Evolutionary conservation across 192 early-diverging fungal species (phyloP), one percentile per base, ranked within the genome.

Genomic region (Entomortierella parvispora): DNA sequence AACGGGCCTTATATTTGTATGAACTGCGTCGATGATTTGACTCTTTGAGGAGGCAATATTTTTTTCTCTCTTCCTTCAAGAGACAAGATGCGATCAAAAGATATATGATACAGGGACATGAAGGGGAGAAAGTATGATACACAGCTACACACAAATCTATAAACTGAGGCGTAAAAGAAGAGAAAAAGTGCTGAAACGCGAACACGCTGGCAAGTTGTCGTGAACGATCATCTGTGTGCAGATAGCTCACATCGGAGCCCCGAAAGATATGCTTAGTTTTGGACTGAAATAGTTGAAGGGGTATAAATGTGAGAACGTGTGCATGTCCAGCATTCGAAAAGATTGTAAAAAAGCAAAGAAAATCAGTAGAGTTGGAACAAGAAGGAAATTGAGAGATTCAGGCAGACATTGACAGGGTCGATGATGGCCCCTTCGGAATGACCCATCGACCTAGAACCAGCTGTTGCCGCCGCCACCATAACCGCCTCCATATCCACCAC

Each of bases 381-480:
- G 23, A 12, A 26, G 60, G 37, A 10, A 28, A 26, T 25, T 12
- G 4, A 14, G 28, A 32, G 17, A 17, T 47, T 29, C 46, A 7
- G 26, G 17, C 22, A 23, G n/a, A n/a, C n/a, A n/a, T n/a, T n/a
- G n/a, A n/a, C n/a, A n/a, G n/a, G n/a, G n/a, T n/a, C n/a, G n/a
- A n/a, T n/a, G n/a, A n/a, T n/a, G n/a, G n/a, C n/a, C n/a, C n/a
- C n/a, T n/a, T n/a, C n/a, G n/a, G n/a, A n/a, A n/a, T n/a, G n/a
- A n/a, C n/a, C n/a, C n/a, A 29, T 18, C 49, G 28, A 28, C 56
- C 69, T 87, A 90, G 84, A 90, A 90, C 88, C 88, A 90, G 86
- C 88, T 89, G 80, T 84, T 83, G 54, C 82, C 68, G 66, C 69
- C 31, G 17, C 62, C 59, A 45, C 69, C 65, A 26, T 61, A 31